These are phyloP conservation scores for Ceratobasidium sp. DNA, from an alignment of 1,284 basidiomycete species.

Conservation along the genomic window DNA sequence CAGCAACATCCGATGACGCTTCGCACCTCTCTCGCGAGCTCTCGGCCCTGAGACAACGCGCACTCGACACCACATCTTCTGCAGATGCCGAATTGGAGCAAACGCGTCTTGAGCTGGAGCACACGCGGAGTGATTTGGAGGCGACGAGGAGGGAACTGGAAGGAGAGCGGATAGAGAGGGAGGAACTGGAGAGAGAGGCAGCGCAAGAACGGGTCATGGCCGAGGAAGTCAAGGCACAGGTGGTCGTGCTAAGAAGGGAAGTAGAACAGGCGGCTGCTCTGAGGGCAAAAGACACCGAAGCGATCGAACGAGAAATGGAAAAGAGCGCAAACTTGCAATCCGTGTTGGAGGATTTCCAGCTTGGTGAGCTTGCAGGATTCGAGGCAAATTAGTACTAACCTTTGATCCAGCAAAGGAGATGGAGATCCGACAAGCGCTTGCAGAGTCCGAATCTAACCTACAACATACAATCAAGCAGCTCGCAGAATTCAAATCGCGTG, in stretches of 20 bases:
- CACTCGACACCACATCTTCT: conserved; percentile 47
- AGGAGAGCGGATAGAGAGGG: conserved; percentile 82
- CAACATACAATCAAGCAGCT: conserved; percentile 77
- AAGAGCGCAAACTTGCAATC: conserved; percentile 88
- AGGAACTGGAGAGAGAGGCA: conserved; percentile 87
- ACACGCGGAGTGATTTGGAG: conserved; percentile 68
- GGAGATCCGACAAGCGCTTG: conserved; percentile 80
- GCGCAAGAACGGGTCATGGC: conserved; percentile 77
- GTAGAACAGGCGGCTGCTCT: conserved; percentile 72
- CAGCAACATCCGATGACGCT: conserved; percentile 77
- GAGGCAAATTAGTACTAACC: not conserved
- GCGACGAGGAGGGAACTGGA: conserved; percentile 87
- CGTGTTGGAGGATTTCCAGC: conserved; percentile 95
- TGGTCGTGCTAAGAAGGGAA: conserved; percentile 73
- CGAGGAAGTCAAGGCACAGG: conserved; percentile 73
- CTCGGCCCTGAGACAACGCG: conserved; percentile 67
- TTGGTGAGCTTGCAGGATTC: conserved; percentile 67
- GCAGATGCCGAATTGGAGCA: conserved; percentile 67
- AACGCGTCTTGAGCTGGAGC: conserved; percentile 80
- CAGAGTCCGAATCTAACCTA: conserved; percentile 83
- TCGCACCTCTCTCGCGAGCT: conserved; percentile 78
- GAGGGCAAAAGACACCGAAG: conserved; percentile 63
- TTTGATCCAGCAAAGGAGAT: conserved; percentile 73
- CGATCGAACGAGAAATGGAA: conserved; percentile 77
- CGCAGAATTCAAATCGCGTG: conserved; percentile 87